Evolutionary conservation across 192 early-diverging fungal species (phyloP), one percentile per base, ranked within the genome.

Genomic region (Phlyctochytrium planicorne): DNA sequence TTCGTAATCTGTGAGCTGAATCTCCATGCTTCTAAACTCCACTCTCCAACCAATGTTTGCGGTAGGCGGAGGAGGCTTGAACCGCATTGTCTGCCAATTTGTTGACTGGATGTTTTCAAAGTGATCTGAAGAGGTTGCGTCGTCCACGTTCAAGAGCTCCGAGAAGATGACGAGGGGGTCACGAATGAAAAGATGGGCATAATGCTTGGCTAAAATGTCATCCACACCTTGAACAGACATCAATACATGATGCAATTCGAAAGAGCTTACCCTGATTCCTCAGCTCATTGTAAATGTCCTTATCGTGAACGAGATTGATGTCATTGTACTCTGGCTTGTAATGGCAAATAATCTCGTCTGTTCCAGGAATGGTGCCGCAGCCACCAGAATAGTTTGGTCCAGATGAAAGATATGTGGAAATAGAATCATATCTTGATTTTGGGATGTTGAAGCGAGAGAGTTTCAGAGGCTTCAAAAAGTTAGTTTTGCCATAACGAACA

Each of bases 101-200:
- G 97, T 99, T n/a, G 91, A 93, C 82, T 99, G 97, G 36, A 99
- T 85, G 77, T 99, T 99, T 69, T 98, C 97, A 86, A 99, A 99
- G 69, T 99, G 97, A 74, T 99, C 97, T 0, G 91, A 89, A 32
- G 83, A 89, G 12, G 80, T 75, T n/a, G 81, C 74, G 67, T 98
- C 89, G 75, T 97, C 91, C 56, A 93, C 85, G 33, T 95, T 80
- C 59, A 97, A 75, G 40, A 95, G 75, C 79, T 99, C 97, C 66
- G 90, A 72, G 67, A 92, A 99, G 23, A 99, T 88, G 16, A 99
- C 95, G 53, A 99, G 82, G 56, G 97, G 97, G 65, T 99, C 97
- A 52, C 97, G 93, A 66, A 99, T 99, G 72, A 98, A 99, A 73
- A 99, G 81, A 72, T 97, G 95, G 1, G 95, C 87, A 71, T 96